Conservation (phyloP, 2,329 filamentous ascomycete species). For the Scleromitrula shiraiana region DNA sequence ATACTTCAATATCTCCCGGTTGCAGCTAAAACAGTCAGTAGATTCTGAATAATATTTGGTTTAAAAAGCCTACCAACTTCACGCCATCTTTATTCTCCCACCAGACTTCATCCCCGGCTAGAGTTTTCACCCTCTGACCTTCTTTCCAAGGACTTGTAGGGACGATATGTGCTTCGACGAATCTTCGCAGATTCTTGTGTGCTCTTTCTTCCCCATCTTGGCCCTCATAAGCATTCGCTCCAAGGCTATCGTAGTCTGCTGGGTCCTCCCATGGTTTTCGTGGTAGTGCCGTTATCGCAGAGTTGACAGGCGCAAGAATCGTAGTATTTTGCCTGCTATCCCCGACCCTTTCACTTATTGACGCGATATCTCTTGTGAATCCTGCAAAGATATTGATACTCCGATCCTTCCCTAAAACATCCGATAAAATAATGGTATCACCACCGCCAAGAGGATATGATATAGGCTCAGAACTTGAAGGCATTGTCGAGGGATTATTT, state of each 20-base stretch:
- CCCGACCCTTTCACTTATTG: conserved; percentile 61
- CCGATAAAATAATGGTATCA: conserved; percentile 62
- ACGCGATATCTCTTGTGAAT: conserved; percentile 66
- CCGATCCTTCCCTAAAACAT: conserved; percentile 73
- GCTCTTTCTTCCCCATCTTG: conserved; percentile 68
- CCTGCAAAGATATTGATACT: conserved; percentile 78
- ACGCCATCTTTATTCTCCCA: conserved; percentile 68
- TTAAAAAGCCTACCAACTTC: conserved; percentile 47
- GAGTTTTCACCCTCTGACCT: conserved; percentile 54
- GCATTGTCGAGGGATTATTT: conserved; percentile 20
- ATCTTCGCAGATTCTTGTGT: conserved; percentile 64
- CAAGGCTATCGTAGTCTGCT: conserved; percentile 60
- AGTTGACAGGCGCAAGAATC: conserved; percentile 81
- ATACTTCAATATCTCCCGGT: conserved; percentile 73
- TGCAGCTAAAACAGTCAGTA: conserved; percentile 48
- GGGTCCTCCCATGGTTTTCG: conserved; percentile 82
- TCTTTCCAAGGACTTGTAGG: conserved; percentile 67
- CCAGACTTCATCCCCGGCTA: conserved; percentile 65
- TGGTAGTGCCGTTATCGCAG: conserved; percentile 66
- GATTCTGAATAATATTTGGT: not conserved
- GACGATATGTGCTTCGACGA: conserved; percentile 82
- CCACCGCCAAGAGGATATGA: conserved; percentile 22
- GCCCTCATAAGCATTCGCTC: conserved; percentile 68
- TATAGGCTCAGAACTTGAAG: conserved; percentile 12
- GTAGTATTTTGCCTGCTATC: conserved; percentile 64